Evolutionary conservation across 1,284 basidiomycete genomes (phyloP).

Genomic region (Tilletia horrida): DNA sequence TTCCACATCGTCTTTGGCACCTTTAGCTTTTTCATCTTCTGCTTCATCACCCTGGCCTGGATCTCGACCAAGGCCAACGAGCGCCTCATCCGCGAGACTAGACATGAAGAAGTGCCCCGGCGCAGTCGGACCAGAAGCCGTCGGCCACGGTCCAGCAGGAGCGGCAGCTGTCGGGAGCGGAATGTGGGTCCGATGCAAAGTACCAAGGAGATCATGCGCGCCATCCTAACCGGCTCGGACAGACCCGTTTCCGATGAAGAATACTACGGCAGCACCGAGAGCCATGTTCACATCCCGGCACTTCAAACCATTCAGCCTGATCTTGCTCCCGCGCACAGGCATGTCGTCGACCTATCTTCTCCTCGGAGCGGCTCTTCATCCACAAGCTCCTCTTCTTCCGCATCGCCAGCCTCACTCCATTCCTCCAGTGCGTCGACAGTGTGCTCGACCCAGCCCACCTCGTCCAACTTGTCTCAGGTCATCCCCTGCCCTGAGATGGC

Average conservation of each 20-base stretch:
- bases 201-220: not conserved
- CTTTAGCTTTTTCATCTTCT: not conserved
- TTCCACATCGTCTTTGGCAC: slow-evolving; percentile 3
- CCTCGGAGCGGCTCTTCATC: not conserved
- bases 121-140: not conserved
- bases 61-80: slow-evolving; percentile 4
- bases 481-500: not conserved
- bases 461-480: not conserved
- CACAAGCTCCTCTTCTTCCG: not conserved
- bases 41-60: not conserved
- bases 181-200: not conserved
- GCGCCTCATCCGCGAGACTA: not conserved
- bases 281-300: no score
- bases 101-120: not conserved
- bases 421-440: not conserved
- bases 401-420: not conserved
- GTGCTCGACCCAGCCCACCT: not conserved
- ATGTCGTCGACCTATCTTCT: not conserved
- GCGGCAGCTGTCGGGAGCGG: not conserved
- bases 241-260: not conserved
- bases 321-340: not conserved
- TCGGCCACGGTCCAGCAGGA: not conserved
- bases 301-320: no score
- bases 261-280: not conserved
- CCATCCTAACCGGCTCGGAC: not conserved